Percentiles rank a stretch among this genome's conserved stretches.
Conservation (phyloP, 768 basidiomycete genomes). For the Suillus subluteus region DNA sequence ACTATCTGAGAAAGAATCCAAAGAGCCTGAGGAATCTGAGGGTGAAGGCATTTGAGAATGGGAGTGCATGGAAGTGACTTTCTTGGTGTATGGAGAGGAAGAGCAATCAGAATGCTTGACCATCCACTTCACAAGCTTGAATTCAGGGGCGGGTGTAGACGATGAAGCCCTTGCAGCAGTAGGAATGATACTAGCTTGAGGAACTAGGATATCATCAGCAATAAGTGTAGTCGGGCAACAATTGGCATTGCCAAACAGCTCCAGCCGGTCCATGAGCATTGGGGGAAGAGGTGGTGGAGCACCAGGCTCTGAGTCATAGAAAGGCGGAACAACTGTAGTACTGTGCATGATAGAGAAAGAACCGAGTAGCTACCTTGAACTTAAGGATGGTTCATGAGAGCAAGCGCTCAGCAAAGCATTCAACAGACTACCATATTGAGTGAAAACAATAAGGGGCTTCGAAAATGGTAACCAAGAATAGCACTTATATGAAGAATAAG, state of each 20-base stretch:
- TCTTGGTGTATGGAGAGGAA: neutral
- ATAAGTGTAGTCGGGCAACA: neutral
- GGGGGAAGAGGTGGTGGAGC: neutral
- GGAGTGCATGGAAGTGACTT: neutral
- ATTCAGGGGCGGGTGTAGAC: neutral
- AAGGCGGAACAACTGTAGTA: constrained; percentile 2
- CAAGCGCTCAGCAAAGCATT: neutral
- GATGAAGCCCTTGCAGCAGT: neutral
- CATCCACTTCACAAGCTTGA: neutral
- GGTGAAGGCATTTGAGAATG: neutral
- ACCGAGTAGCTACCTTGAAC: neutral
- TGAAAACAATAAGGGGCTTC: no score
- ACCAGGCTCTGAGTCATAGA: constrained; percentile 2
- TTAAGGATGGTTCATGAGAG: neutral
- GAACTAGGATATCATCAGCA: constrained; percentile 4
- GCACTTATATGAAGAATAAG: no score
- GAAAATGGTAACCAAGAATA: no score
- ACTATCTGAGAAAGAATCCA: no score
- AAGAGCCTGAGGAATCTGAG: no score
- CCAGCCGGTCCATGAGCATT: constrained; percentile 11
- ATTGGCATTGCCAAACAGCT: neutral
- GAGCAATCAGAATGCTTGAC: neutral
- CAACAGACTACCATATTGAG: no score
- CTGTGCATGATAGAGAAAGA: constrained; percentile 4
- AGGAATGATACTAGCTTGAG: neutral